Base-by-base conservation (phyloP, 2,329 filamentous ascomycete species). In the Claviceps cyperi region DNA sequence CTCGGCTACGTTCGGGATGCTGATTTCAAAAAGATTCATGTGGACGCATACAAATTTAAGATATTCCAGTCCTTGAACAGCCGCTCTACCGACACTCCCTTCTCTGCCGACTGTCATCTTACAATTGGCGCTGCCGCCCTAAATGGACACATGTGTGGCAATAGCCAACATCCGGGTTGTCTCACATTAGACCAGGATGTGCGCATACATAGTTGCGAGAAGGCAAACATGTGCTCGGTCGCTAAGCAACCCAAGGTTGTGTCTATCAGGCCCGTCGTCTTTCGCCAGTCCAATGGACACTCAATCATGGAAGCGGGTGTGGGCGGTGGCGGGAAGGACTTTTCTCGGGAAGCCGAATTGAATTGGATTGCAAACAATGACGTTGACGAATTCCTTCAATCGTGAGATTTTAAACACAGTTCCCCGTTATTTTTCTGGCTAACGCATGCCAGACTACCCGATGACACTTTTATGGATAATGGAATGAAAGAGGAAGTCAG, bases 181-280 rank as follows among this genome's bases (percentile, higher is more conserved):
- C 67, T 96, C 24, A 94, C 86, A 0, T 68, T 69, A 0, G 70
- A 83, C 22, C 63, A 75, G 22, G 68, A 70, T 19, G 80, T 78
- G 0, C 78, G 84, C 2, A 71, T 97, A 6, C 91, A 97, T 63
- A 94, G 87, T 59, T 96, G 91, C 57, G 89, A 94, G 59, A 83
- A 79, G 54, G 85, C 81, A 0, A 78, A 76, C 52, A 72, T 74
- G 21, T 88, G 84, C 56, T 59, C 68, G 0, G 67, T 73, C 0
- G 70, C 68, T 46, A 62, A 60, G 56, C 71, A 61, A 6, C 62
- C 66, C 1, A 71, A 75, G 0, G 75, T 85, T 0, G 83, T 96
- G 6, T 82, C 77, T 60, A 91, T 96, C 49, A 79, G 78, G 6
- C 90, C 90, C 0, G 81, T 96, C 41, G 75, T 95, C 15, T 80